Evolutionary conservation across 148 eudicot genomes (phyloP).

Genomic region (Heliamphora exappendiculata): DNA sequence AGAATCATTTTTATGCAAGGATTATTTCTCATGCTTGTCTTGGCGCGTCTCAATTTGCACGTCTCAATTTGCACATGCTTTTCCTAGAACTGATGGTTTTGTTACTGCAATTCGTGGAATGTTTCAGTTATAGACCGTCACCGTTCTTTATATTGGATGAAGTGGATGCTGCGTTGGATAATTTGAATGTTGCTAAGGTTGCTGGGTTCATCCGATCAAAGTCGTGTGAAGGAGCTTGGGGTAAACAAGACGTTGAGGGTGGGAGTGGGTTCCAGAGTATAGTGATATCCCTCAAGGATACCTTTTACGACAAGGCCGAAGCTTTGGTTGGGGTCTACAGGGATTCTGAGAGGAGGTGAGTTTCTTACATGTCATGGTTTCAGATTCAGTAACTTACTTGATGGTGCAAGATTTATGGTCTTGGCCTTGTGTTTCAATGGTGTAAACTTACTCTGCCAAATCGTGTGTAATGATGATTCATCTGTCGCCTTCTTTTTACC

Average conservation of each 20-base stretch:
- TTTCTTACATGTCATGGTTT: not conserved
- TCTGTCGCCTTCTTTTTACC: not conserved
- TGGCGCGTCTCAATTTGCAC: not conserved
- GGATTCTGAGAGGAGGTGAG: slow-evolving; percentile 77
- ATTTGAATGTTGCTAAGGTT: slow-evolving; percentile 90
- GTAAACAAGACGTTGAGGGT: slow-evolving; percentile 41
- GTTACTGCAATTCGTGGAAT: not conserved
- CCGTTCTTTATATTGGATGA: slow-evolving; percentile 97
- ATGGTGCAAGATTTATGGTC: not conserved
- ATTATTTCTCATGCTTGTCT: not conserved
- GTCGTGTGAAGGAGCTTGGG: slow-evolving; percentile 62
- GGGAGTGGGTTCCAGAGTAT: slow-evolving; percentile 93
- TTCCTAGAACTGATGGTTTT: slow-evolving; percentile 9
- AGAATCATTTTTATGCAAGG: not conserved
- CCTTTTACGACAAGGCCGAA: slow-evolving; percentile 96
- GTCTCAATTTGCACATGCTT: not conserved
- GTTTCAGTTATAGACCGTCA: slow-evolving; percentile 73
- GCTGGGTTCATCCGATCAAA: slow-evolving; percentile 96
- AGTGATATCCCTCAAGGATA: slow-evolving; percentile 93
- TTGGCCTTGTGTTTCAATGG: not conserved
- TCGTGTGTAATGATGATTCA: not conserved
- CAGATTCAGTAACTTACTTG: not conserved
- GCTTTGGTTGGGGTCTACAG: slow-evolving; percentile 96
- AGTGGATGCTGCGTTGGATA: slow-evolving; percentile 98
- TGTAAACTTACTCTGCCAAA: not conserved